A percentile compares a stretch with the other conserved stretches of the same genome.
Evolutionary conservation across 257 asterid species (phyloP).

Genomic region (Gynochthodes officinalis): DNA sequence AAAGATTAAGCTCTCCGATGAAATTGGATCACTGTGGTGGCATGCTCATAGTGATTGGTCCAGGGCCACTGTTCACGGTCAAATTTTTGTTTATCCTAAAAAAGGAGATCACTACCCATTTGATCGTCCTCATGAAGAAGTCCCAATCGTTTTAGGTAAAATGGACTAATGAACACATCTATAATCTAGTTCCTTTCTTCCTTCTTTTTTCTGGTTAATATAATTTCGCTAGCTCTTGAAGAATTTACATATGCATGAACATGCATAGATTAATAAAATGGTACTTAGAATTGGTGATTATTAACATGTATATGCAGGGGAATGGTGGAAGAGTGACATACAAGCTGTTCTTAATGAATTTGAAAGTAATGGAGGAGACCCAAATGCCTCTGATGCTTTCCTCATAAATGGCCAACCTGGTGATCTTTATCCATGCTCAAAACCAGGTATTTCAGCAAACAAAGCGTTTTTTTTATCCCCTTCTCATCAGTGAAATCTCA

Average conservation of each 20-base stretch:
- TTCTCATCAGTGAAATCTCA: too few species aligned
- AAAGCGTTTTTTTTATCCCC: too few species aligned
- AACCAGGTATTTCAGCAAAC: conserved; percentile 3
- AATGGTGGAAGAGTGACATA: conserved; percentile 80
- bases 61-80: conserved; percentile 73
- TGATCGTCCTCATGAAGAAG: conserved; percentile 42
- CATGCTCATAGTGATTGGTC: conserved; percentile 73
- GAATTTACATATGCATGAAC: neutral
- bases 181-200: neutral
- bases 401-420: conserved; percentile 75
- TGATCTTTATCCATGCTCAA: conserved; percentile 56
- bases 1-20: conserved; percentile 41
- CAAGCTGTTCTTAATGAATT: conserved; percentile 38
- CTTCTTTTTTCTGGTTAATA: neutral
- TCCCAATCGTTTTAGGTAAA: conserved; percentile 61
- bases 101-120: conserved; percentile 41
- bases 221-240: neutral
- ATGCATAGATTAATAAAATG: neutral
- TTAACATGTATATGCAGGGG: conserved; percentile 36
- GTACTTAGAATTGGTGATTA: neutral
- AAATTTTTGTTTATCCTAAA: conserved; percentile 44
- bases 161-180: too few species aligned
- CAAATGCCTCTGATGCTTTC: conserved; percentile 62
- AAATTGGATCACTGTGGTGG: conserved; percentile 81
- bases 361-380: conserved; percentile 43